phyloP scores from a whole-genome alignment of 108 stramenopile genomes.

The Heterococcus sp. region DNA sequence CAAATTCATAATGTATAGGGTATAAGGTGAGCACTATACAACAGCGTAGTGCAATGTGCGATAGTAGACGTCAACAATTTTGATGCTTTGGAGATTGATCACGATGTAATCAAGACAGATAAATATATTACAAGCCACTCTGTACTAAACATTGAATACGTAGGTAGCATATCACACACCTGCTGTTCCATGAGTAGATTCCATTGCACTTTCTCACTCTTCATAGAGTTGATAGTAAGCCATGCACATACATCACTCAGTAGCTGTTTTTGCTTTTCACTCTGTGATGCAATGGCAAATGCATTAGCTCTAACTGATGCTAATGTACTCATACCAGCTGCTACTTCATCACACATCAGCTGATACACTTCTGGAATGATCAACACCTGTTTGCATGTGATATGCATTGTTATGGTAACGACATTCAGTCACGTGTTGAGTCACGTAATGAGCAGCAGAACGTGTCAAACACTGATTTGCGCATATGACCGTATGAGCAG shows the following conservation, averaged over 20 bases:
- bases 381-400: conserved; percentile 37
- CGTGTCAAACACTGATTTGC: no score
- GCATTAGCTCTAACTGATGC: conserved; percentile 22
- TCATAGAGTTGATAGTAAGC: conserved; percentile 96
- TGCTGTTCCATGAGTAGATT: conserved; percentile 88
- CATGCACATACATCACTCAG: conserved; percentile 90
- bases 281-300: background rate
- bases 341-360: conserved; percentile 39
- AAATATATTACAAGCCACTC: no score
- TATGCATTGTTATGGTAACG: conserved; percentile 87
- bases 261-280: conserved; percentile 16
- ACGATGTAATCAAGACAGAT: no score
- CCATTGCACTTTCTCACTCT: conserved; percentile 94
- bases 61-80: no score
- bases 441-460: background rate
- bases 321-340: conserved; percentile 32
- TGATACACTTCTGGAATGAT: conserved; percentile 59
- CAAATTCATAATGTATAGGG: no score
- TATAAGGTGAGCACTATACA: conserved; percentile 21
- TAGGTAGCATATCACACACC: no score
- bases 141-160: no score
- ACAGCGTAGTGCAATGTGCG: conserved; percentile 62
- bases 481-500: no score
- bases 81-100: no score
- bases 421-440: conserved; percentile 21